Evolutionary conservation across 768 basidiomycete genomes (phyloP).

Genomic region (Solioccasus polychromus): DNA sequence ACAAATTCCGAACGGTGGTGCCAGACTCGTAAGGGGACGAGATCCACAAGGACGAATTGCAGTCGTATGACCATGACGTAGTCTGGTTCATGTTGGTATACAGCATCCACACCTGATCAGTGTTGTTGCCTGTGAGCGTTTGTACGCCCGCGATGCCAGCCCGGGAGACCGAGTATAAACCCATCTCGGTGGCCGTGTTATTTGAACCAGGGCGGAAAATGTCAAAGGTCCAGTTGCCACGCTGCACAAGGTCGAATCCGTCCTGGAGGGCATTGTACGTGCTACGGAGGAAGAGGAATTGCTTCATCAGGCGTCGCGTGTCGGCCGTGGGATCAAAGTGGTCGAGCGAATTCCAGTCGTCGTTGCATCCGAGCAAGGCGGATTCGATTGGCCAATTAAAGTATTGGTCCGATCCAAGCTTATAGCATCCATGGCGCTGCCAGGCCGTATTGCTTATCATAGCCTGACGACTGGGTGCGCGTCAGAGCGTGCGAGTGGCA

Average conservation of each 20-base stretch:
- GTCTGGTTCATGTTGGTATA: slow-evolving; percentile 85
- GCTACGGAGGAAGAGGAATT: slow-evolving; percentile 67
- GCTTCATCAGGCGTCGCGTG: slow-evolving; percentile 67
- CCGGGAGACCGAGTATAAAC: slow-evolving; percentile 80
- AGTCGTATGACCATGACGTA: slow-evolving; percentile 59
- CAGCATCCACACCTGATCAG: slow-evolving; percentile 77
- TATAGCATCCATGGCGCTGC: slow-evolving; percentile 93
- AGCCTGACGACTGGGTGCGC: slow-evolving; percentile 72
- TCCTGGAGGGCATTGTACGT: slow-evolving; percentile 78
- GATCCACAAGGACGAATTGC: slow-evolving; percentile 63
- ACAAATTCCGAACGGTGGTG: slow-evolving; percentile 65
- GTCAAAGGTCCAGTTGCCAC: slow-evolving; percentile 79
- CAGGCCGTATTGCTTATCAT: slow-evolving; percentile 85
- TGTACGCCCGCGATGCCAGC: slow-evolving; percentile 59
- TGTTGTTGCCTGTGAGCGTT: slow-evolving; percentile 54
- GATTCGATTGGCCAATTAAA: slow-evolving; percentile 89
- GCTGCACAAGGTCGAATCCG: slow-evolving; percentile 79
- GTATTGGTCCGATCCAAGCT: slow-evolving; percentile 86
- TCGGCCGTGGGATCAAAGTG: slow-evolving; percentile 92
- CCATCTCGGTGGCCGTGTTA: slow-evolving; percentile 75
- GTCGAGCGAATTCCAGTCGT: slow-evolving; percentile 91
- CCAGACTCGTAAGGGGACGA: slow-evolving; percentile 70
- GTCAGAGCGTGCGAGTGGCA: slow-evolving; percentile 2
- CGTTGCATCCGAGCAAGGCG: slow-evolving; percentile 76
- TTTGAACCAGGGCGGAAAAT: slow-evolving; percentile 88